Conservation (phyloP, 331 rosid species). For the Rosa hybrid region DNA sequence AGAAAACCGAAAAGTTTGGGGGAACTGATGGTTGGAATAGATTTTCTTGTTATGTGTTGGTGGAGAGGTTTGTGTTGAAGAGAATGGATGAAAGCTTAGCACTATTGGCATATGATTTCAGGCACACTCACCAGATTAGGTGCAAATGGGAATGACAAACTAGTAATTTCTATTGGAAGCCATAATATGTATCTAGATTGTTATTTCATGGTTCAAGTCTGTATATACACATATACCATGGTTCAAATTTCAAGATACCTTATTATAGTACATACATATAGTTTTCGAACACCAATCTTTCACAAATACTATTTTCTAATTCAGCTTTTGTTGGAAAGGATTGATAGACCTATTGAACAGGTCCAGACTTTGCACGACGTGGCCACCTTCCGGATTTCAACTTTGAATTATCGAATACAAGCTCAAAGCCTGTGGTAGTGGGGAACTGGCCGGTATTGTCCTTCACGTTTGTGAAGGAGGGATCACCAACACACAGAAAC, state of each 20-base stretch:
- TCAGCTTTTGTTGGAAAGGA: too few relatives aligned
- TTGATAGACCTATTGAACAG: background rate
- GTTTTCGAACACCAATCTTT: too few relatives aligned
- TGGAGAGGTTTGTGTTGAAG: conserved; percentile 48
- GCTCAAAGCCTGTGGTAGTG: conserved; percentile 28
- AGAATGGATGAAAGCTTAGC: conserved; percentile 41
- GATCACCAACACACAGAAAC: conserved; percentile 20
- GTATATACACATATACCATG: too few relatives aligned
- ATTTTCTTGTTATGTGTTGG: conserved; percentile 52
- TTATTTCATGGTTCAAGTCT: too few relatives aligned
- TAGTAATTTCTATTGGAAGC: too few relatives aligned
- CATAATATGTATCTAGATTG: too few relatives aligned
- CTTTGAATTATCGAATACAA: conserved; percentile 15
- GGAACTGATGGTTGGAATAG: conserved; percentile 31
- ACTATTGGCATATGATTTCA: conserved; percentile 38
- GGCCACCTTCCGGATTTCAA: conserved; percentile 31
- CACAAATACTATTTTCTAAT: too few relatives aligned
- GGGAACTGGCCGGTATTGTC: conserved; percentile 48
- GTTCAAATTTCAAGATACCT: too few relatives aligned
- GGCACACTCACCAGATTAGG: conserved; percentile 39
- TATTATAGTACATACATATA: too few relatives aligned
- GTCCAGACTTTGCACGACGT: conserved; percentile 27
- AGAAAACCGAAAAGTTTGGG: conserved; percentile 36
- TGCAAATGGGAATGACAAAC: conserved; percentile 43
- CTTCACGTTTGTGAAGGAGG: conserved; percentile 39